Percentiles rank a stretch among this genome's conserved stretches.
Conservation (phyloP, 208 protist genomes). For the Novymonas esmeraldas region DNA sequence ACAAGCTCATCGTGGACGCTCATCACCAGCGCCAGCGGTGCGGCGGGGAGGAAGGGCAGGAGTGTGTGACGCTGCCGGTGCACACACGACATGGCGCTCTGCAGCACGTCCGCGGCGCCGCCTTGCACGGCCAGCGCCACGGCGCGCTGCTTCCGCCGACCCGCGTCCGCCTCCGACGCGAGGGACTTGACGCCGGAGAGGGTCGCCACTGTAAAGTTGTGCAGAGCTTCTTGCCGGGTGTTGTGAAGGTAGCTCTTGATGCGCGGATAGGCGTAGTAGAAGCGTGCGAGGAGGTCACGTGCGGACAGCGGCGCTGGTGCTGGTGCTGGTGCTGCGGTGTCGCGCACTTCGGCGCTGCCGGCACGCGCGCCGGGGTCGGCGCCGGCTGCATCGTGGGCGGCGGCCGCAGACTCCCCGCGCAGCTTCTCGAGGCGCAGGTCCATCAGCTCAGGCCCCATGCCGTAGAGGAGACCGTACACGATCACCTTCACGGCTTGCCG, state of each 20-base stretch:
- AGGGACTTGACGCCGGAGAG: conserved; percentile 59
- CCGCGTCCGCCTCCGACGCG: conserved; percentile 35
- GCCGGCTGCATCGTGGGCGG: too few species aligned
- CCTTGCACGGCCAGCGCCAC: conserved; percentile 85
- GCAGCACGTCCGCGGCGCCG: conserved; percentile 81
- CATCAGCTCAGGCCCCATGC: conserved; percentile 79
- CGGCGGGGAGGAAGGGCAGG: conserved; percentile 54
- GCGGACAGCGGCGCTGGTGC: conserved; percentile 22
- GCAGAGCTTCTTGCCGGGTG: conserved; percentile 44
- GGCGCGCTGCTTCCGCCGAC: conserved; percentile 64
- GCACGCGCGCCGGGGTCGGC: background rate
- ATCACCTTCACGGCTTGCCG: conserved; percentile 78
- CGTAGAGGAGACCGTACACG: conserved; percentile 91
- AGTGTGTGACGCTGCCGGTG: conserved; percentile 61
- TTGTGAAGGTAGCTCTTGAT: conserved; percentile 60
- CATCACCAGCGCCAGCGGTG: conserved; percentile 60
- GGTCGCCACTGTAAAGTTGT: conserved; percentile 37
- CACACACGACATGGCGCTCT: conserved; percentile 76
- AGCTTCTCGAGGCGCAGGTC: conserved; percentile 39
- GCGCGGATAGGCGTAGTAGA: conserved; percentile 66
- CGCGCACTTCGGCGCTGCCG: too few species aligned
- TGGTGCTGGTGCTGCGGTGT: background rate
- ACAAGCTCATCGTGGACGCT: conserved; percentile 88
- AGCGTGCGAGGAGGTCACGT: conserved; percentile 45
- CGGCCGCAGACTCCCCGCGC: background rate